Evolutionary conservation across 371 early-diverging fungal species (phyloP).

Genomic region (Mucor indicus): DNA sequence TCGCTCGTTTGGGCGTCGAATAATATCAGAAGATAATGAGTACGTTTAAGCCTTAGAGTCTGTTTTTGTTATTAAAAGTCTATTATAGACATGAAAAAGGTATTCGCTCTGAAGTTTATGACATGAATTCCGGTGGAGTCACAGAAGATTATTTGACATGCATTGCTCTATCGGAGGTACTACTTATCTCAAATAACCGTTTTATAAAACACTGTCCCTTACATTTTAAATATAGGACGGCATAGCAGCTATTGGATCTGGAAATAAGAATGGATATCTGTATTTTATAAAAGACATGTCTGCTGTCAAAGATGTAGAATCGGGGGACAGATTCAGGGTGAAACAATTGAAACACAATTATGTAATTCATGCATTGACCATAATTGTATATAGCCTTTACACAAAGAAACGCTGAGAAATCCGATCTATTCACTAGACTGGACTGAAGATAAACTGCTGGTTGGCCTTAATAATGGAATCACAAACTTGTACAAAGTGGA

Average conservation of each 20-base stretch:
- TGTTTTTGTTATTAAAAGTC: too few species aligned
- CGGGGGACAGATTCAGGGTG: slow-evolving; percentile 5
- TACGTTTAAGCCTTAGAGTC: too few species aligned
- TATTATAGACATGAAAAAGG: slow-evolving; percentile 19
- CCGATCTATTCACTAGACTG: slow-evolving; percentile 38
- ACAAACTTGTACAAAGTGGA: slow-evolving; percentile 17
- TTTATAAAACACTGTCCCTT: not conserved
- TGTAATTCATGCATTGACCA: not conserved
- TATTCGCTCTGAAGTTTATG: slow-evolving; percentile 19
- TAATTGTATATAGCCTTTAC: slow-evolving; percentile 5
- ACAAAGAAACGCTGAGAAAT: slow-evolving; percentile 15
- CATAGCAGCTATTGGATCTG: slow-evolving; percentile 30
- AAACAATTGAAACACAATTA: not conserved
- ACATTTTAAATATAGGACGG: slow-evolving; percentile 7
- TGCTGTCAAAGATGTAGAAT: slow-evolving; percentile 2
- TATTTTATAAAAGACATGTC: slow-evolving; percentile 30
- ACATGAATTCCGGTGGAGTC: slow-evolving; percentile 9
- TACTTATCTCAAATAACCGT: not conserved
- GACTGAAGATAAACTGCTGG: slow-evolving; percentile 23
- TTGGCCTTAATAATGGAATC: slow-evolving; percentile 20
- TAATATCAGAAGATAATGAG: slow-evolving; percentile 27
- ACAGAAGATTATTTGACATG: slow-evolving; percentile 26
- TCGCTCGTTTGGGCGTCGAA: slow-evolving; percentile 22
- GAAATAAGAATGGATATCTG: slow-evolving; percentile 9
- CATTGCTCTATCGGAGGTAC: slow-evolving; percentile 29